These are phyloP conservation scores for Cystobasidiaceae sp. DNA, from an alignment of 1,284 basidiomycete genomes.

Conservation along the genomic window DNA sequence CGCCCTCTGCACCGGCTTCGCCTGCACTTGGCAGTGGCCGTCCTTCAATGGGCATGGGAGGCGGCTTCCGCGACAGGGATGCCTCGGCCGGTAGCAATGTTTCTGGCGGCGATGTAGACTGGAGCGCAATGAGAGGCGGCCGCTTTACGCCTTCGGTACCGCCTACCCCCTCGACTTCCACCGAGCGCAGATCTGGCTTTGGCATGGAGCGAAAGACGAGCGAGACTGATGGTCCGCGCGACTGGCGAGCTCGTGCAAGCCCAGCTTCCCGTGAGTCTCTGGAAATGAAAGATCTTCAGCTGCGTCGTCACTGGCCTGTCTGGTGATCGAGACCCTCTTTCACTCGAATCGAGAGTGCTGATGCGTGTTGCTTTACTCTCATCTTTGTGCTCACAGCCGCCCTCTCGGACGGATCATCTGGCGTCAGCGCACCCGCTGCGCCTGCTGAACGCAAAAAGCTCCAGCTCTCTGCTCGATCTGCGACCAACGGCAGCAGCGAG, in stretches of 20 bases:
- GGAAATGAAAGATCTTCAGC: neutral
- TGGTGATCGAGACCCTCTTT: no score
- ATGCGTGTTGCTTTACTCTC: neutral
- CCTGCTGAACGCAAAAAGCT: conserved; percentile 70
- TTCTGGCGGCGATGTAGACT: conserved; percentile 45
- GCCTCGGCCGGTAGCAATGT: neutral
- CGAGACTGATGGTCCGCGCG: neutral
- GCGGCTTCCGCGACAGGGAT: conserved; percentile 28
- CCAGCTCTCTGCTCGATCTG: conserved; percentile 66
- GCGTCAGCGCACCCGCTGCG: conserved; percentile 68
- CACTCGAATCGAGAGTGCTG: neutral
- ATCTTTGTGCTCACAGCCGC: neutral
- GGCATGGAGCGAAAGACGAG: neutral
- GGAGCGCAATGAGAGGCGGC: conserved; percentile 49
- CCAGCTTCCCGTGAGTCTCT: conserved; percentile 12
- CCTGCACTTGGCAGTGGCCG: conserved; percentile 17
- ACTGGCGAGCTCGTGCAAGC: conserved; percentile 18
- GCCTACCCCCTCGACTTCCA: conserved; percentile 14
- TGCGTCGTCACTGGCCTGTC: neutral
- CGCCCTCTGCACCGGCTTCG: conserved; percentile 43
- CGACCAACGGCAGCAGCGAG: conserved; percentile 52
- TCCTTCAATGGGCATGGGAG: conserved; percentile 5
- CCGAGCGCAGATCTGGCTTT: neutral
- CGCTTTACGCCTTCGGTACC: conserved; percentile 48
- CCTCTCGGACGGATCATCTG: conserved; percentile 34